phyloP scores from a whole-genome alignment of 441 rosid species.

The Oxalis stricta region DNA sequence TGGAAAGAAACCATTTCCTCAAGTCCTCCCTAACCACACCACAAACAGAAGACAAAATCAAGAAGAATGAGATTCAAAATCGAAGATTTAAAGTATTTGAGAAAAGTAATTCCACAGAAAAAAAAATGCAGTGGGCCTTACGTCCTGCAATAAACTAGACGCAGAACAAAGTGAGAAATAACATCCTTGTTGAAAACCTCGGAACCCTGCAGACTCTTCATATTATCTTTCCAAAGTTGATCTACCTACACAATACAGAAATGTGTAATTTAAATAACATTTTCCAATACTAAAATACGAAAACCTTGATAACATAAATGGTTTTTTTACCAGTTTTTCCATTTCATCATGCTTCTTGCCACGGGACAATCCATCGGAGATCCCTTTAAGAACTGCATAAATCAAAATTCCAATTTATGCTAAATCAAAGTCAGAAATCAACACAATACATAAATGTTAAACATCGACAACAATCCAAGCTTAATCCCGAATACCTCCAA shows the following conservation, averaged over 20 bases:
- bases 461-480: neutral
- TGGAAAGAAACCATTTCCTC: constrained; percentile 88
- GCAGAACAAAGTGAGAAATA: constrained; percentile 74
- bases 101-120: too few species aligned
- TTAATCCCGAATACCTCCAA: too few species aligned
- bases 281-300: neutral
- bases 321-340: constrained; percentile 34
- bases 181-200: constrained; percentile 54
- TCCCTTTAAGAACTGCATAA: constrained; percentile 60
- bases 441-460: neutral
- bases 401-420: neutral
- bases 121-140: too few species aligned
- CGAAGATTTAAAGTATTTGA: neutral
- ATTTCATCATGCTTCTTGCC: constrained; percentile 68
- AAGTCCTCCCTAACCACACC: constrained; percentile 59
- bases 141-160: constrained; percentile 92
- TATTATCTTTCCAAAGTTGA: constrained; percentile 48
- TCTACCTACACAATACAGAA: constrained; percentile 20
- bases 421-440: neutral
- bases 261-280: too few species aligned
- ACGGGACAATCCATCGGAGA: constrained; percentile 76
- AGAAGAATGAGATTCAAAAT: neutral
- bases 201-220: constrained; percentile 38
- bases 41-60: neutral
- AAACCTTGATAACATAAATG: neutral